phyloP scores from a whole-genome alignment of 2,329 filamentous ascomycete genomes.

The Neofusicoccum ribis region DNA sequence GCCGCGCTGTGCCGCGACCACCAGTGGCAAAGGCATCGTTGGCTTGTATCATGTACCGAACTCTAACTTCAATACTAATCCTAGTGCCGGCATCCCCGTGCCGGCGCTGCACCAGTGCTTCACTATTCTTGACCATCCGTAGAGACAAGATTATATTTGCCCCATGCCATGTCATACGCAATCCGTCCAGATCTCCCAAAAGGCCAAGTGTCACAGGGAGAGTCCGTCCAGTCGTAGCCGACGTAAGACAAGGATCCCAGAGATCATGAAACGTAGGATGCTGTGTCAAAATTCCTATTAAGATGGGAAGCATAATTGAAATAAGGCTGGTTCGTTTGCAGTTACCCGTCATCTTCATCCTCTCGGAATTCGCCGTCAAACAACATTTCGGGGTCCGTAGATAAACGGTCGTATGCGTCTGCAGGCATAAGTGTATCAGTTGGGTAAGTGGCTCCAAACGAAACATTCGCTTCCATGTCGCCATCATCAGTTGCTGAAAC shows the following conservation, averaged over 20 bases:
- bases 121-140: background rate
- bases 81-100: background rate
- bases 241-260: background rate
- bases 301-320: background rate
- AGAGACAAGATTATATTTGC: background rate
- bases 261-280: background rate
- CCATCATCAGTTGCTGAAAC: background rate
- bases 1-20: background rate
- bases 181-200: background rate
- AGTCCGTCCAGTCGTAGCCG: background rate
- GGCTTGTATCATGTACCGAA: background rate
- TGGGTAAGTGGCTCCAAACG: background rate
- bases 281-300: background rate
- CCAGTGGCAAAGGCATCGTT: background rate
- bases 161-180: background rate
- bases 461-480: background rate
- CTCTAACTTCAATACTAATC: background rate
- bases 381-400: constrained; percentile 2
- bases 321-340: background rate
- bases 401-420: background rate
- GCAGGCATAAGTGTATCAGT: background rate
- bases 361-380: background rate
- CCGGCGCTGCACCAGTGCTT: background rate
- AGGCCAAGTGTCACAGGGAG: background rate
- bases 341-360: background rate